These are phyloP conservation scores for Chaetomium strumarium DNA, from an alignment of 2,329 filamentous ascomycete species.

Conservation along the genomic window DNA sequence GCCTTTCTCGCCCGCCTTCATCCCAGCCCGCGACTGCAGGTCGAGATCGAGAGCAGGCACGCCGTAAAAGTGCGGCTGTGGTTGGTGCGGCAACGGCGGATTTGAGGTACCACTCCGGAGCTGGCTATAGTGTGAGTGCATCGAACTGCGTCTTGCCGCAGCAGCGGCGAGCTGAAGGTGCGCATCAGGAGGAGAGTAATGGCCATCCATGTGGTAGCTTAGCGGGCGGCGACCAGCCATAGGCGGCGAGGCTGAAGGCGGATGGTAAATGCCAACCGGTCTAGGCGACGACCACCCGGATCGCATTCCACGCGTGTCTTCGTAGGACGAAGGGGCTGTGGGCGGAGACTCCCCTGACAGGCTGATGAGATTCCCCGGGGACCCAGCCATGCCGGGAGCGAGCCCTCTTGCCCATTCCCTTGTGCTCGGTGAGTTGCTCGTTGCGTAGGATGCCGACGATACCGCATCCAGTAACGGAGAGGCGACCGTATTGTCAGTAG, in stretches of 20 bases:
- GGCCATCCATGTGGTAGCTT: slow-evolving; percentile 49
- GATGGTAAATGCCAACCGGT: slow-evolving; percentile 39
- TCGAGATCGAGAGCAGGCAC: slow-evolving; percentile 65
- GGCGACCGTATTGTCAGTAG: slow-evolving; percentile 38
- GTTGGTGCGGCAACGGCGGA: slow-evolving; percentile 67
- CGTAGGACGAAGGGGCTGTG: slow-evolving; percentile 47
- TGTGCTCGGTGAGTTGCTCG: slow-evolving; percentile 43
- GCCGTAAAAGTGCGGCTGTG: slow-evolving; percentile 72
- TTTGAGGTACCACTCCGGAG: slow-evolving; percentile 41
- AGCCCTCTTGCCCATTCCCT: slow-evolving; percentile 40
- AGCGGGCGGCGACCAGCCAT: slow-evolving; percentile 38
- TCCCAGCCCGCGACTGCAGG: slow-evolving; percentile 42
- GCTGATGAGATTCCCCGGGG: slow-evolving; percentile 49
- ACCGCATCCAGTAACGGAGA: slow-evolving; percentile 46
- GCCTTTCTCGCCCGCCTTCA: slow-evolving; percentile 61
- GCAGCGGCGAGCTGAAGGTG: slow-evolving; percentile 34
- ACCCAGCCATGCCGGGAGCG: slow-evolving; percentile 41
- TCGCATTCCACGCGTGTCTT: slow-evolving; percentile 39
- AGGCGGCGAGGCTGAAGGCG: slow-evolving; percentile 37
- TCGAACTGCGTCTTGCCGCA: slow-evolving; percentile 40
- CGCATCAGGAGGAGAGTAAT: slow-evolving; percentile 38
- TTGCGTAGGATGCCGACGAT: slow-evolving; percentile 44
- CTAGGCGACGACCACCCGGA: slow-evolving; percentile 44
- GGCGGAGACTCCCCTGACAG: slow-evolving; percentile 48
- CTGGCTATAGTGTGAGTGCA: slow-evolving; percentile 46